These are phyloP conservation scores for Leccinum discolor DNA, from an alignment of 1,284 basidiomycete genomes.

Conservation along the genomic window DNA sequence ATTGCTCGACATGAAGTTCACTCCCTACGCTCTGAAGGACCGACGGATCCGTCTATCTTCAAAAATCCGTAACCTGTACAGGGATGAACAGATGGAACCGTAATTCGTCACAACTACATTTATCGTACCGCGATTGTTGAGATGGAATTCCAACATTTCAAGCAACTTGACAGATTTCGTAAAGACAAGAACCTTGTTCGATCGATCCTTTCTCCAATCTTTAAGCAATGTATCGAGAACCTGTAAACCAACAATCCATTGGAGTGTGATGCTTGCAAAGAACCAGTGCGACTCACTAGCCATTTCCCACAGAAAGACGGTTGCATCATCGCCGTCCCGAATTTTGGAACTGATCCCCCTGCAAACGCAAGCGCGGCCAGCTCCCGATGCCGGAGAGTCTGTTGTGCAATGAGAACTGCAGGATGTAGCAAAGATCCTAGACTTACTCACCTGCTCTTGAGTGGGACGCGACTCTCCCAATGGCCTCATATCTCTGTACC, in stretches of 20 bases:
- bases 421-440: background rate
- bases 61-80: conserved; percentile 61
- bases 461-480: conserved; percentile 40
- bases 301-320: conserved; percentile 83
- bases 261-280: background rate
- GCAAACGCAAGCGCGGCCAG: conserved; percentile 60
- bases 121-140: conserved; percentile 50
- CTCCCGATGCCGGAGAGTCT: conserved; percentile 62
- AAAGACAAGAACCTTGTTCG: conserved; percentile 84
- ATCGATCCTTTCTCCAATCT: conserved; percentile 61
- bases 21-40: conserved; percentile 60
- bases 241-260: conserved; percentile 34
- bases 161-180: conserved; percentile 85
- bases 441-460: conserved; percentile 54
- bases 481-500: conserved; percentile 76
- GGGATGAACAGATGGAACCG: conserved; percentile 1
- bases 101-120: background rate
- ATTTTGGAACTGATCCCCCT: conserved; percentile 54
- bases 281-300: conserved; percentile 48
- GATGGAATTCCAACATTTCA: conserved; percentile 75
- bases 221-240: conserved; percentile 65
- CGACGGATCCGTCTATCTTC: conserved; percentile 73
- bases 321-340: conserved; percentile 59
- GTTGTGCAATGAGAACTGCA: conserved; percentile 6
- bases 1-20: background rate